Conservation (phyloP, 495 filamentous ascomycete genomes). For the Tuber borchii region DNA sequence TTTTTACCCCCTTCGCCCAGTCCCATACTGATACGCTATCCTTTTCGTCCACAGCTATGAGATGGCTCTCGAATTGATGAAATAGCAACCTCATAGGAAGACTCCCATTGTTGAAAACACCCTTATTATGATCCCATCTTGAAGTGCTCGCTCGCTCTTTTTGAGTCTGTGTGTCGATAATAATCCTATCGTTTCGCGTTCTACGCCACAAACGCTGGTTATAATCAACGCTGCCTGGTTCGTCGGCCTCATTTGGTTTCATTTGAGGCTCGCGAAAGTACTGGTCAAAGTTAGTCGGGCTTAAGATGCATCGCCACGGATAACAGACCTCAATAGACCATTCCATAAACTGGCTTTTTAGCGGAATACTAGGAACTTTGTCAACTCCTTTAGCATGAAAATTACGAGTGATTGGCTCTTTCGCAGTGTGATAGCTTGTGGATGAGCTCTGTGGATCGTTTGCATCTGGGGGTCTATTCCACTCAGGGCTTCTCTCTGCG, state of each 20-base stretch:
- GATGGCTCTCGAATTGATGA: constrained; percentile 94
- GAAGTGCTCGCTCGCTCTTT: constrained; percentile 77
- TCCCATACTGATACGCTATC: constrained; percentile 92
- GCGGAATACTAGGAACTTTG: constrained; percentile 57
- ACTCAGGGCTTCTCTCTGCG: constrained; percentile 54
- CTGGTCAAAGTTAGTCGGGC: constrained; percentile 41
- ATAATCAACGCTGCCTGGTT: constrained; percentile 94
- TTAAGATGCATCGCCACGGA: not conserved
- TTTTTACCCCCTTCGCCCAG: constrained; percentile 64
- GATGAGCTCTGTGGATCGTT: constrained; percentile 62
- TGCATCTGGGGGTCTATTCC: constrained; percentile 69
- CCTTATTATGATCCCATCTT: constrained; percentile 70
- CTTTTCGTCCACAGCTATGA: constrained; percentile 87
- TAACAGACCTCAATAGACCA: constrained; percentile 78
- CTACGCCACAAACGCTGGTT: constrained; percentile 91
- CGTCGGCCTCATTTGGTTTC: constrained; percentile 90
- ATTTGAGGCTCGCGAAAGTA: constrained; percentile 99
- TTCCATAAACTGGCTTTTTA: constrained; percentile 78
- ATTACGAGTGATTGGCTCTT: constrained; percentile 64
- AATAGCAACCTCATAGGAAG: constrained; percentile 90
- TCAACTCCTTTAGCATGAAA: constrained; percentile 58
- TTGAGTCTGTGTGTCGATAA: constrained; percentile 83
- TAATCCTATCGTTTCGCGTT: constrained; percentile 84
- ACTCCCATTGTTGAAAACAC: constrained; percentile 74
- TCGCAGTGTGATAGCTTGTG: constrained; percentile 66